Conservation (phyloP, 2,329 filamentous ascomycete genomes). For the Colletotrichum chrysophilum region DNA sequence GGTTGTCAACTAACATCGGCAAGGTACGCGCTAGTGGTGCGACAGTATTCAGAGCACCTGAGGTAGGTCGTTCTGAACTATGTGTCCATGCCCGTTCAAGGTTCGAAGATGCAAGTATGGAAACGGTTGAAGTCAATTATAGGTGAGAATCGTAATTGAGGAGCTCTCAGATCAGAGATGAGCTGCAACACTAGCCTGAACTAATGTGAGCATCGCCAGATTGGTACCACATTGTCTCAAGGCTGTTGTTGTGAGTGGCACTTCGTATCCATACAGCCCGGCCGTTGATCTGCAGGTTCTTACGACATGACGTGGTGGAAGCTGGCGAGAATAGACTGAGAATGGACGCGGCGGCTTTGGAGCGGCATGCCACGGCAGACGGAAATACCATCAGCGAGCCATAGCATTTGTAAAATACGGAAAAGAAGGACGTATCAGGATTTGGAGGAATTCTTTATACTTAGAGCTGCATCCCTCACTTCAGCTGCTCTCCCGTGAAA, state of each 20-base stretch:
- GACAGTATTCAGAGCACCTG: neutral
- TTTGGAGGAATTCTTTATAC: neutral
- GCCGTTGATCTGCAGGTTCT: neutral
- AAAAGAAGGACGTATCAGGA: neutral
- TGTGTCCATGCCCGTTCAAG: neutral
- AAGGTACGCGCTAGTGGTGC: neutral
- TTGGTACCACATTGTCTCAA: neutral
- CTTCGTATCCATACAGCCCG: neutral
- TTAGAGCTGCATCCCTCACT: neutral
- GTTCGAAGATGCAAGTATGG: neutral
- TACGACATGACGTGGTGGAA: neutral
- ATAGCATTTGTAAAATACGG: neutral
- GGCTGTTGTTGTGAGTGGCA: neutral
- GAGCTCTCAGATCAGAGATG: neutral
- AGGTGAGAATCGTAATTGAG: neutral
- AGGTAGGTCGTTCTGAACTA: fast-evolving
- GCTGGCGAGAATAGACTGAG: neutral
- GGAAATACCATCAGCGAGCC: neutral
- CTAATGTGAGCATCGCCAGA: neutral
- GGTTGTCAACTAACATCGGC: neutral
- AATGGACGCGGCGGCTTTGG: neutral
- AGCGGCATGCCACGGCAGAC: neutral
- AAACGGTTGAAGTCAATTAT: fast-evolving
- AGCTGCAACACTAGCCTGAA: neutral
- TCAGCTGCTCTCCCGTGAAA: neutral